Conservation (phyloP, 2,329 filamentous ascomycete genomes). For the Chaetomiaceae sp. region DNA sequence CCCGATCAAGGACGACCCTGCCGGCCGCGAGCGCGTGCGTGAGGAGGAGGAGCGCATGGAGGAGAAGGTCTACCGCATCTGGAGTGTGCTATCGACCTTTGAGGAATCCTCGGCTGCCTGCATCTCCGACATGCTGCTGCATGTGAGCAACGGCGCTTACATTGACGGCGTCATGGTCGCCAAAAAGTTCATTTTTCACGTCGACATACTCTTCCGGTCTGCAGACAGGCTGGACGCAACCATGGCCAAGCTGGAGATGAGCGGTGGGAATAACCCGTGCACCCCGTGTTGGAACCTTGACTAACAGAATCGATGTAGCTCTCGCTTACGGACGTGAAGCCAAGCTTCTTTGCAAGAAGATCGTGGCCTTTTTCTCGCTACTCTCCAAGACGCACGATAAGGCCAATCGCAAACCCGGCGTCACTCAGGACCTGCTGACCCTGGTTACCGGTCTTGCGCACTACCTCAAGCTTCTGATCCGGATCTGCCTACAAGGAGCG, state of each 20-base stretch:
- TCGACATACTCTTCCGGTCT: conserved; percentile 86
- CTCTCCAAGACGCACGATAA: conserved; percentile 92
- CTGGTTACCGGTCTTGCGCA: conserved; percentile 94
- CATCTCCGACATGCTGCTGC: conserved; percentile 97
- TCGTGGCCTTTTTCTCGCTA: conserved; percentile 94
- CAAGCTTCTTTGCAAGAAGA: conserved; percentile 99
- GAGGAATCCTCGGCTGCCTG: conserved; percentile 97
- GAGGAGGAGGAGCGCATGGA: conserved; percentile 91
- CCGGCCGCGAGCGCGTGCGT: conserved; percentile 70
- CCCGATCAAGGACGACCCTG: conserved; percentile 46
- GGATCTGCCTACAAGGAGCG: conserved; percentile 91
- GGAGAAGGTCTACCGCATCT: conserved; percentile 95
- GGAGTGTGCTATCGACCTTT: conserved; percentile 95
- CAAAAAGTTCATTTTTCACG: conserved; percentile 92
- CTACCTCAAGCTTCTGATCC: conserved; percentile 94
- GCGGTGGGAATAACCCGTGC: conserved; percentile 54
- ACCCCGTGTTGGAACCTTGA: neutral
- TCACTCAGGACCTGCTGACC: conserved; percentile 96
- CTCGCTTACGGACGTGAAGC: conserved; percentile 90
- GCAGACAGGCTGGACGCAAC: conserved; percentile 78
- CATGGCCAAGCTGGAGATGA: conserved; percentile 65
- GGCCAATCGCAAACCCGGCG: conserved; percentile 83
- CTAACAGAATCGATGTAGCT: conserved; percentile 44
- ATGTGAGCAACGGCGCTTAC: conserved; percentile 97
- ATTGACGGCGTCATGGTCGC: conserved; percentile 92